Conservation (phyloP, 257 asterid species). For the Solanum medicagineum region DNA sequence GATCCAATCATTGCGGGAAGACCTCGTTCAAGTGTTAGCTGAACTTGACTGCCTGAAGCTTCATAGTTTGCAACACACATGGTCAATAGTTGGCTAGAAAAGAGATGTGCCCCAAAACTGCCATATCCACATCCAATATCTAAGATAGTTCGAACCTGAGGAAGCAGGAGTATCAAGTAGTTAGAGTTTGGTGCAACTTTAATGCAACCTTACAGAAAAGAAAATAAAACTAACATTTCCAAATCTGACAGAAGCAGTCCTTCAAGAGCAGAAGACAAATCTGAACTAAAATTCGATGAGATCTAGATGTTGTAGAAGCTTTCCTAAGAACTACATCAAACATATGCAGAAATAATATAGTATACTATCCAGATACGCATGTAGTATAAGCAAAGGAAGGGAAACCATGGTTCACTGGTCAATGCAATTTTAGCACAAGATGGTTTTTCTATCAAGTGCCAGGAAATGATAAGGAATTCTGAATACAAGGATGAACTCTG, state of each 20-base stretch:
- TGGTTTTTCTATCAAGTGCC: not conserved
- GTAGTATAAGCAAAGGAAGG: not conserved
- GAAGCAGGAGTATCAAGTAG: not conserved
- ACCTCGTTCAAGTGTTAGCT: slow-evolving; percentile 95
- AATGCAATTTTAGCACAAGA: not conserved
- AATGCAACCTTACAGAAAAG: not conserved
- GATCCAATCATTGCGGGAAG: slow-evolving; percentile 98
- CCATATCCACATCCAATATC: slow-evolving; percentile 99
- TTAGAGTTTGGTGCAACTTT: not conserved
- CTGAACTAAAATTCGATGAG: not conserved
- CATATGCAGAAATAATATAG: not conserved
- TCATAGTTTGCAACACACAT: slow-evolving; percentile 92
- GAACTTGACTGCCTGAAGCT: slow-evolving; percentile 98
- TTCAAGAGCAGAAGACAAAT: not conserved
- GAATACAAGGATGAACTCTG: not conserved
- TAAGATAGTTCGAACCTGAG: slow-evolving; percentile 73
- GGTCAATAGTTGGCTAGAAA: slow-evolving; percentile 64
- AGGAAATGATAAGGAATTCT: not conserved
- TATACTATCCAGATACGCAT: not conserved
- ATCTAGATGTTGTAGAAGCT: not conserved
- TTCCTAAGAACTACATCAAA: not conserved
- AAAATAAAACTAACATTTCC: not conserved
- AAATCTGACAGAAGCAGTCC: not conserved
- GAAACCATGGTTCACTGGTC: not conserved
- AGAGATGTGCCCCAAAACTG: slow-evolving; percentile 91